These are phyloP conservation scores for Corynespora cassiicola DNA, from an alignment of 2,329 filamentous ascomycete genomes.

Conservation along the genomic window DNA sequence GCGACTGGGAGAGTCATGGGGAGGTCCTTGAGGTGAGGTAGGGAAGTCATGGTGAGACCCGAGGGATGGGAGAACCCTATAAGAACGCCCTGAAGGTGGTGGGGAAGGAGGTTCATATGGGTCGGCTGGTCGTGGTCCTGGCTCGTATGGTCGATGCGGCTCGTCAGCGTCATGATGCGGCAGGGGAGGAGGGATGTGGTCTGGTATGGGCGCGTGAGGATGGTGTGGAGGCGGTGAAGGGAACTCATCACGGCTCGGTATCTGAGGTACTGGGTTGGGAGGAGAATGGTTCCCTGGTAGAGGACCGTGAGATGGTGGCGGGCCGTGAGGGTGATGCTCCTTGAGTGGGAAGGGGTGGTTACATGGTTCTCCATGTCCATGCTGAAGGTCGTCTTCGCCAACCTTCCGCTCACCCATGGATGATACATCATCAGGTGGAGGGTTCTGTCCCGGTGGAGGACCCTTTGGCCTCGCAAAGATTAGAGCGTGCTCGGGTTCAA, in stretches of 20 bases:
- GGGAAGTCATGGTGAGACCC: not conserved
- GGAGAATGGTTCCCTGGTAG: constrained; percentile 1
- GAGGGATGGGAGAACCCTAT: no score
- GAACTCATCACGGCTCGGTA: no score
- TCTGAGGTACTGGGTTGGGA: not conserved
- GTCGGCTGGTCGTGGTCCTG: constrained; percentile 1
- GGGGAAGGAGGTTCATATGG: constrained; percentile 4
- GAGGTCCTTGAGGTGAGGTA: constrained; percentile 5
- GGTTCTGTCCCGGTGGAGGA: constrained; percentile 4
- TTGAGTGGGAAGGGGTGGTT: no score
- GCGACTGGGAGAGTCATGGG: constrained; percentile 4
- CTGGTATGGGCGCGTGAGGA: constrained; percentile 1
- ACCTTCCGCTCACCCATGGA: no score
- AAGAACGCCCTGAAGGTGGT: constrained; percentile 1
- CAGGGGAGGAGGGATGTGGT: no score
- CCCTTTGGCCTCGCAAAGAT: constrained; percentile 60
- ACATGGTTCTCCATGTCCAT: no score
- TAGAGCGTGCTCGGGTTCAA: constrained; percentile 77
- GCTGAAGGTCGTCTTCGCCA: no score
- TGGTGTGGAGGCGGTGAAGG: not conserved
- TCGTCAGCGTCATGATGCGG: no score
- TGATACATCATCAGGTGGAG: constrained; percentile 9
- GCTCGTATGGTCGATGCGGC: no score
- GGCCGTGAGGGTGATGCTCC: constrained; percentile 6
- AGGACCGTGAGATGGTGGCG: not conserved